Conservation (phyloP, 352 stramenopile species). For the Phytophthora kernoviae region DNA sequence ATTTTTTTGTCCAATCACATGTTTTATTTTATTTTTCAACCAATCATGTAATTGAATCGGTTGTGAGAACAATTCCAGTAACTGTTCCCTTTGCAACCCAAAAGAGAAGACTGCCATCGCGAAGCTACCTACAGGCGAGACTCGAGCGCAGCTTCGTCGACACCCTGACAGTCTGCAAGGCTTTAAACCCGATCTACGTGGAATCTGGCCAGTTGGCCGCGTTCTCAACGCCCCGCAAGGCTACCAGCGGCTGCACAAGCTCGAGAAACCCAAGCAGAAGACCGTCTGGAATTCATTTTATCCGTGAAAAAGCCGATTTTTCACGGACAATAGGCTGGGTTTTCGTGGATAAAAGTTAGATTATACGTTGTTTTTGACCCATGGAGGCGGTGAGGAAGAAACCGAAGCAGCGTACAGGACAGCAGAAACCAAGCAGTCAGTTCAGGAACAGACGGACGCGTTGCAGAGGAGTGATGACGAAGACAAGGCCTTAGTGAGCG, state of each 20-base stretch:
- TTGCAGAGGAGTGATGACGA: conserved; percentile 14
- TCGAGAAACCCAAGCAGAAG: conserved; percentile 4
- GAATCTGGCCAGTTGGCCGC: background rate
- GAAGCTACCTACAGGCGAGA: conserved; percentile 17
- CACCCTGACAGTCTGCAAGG: background rate
- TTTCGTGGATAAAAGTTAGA: conserved; percentile 21
- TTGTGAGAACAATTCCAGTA: background rate
- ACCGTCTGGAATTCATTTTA: background rate
- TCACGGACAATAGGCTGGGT: conserved; percentile 26
- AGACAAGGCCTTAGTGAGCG: conserved; percentile 5
- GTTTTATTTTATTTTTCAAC: no score
- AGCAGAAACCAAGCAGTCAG: conserved; percentile 1
- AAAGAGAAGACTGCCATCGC: conserved; percentile 21
- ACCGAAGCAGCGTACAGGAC: conserved; percentile 10
- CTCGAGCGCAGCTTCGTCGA: background rate
- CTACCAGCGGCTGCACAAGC: conserved; percentile 14
- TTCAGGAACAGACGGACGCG: conserved; percentile 1
- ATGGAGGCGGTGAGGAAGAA: conserved; percentile 34
- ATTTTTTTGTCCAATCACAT: no score
- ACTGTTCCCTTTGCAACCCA: conserved; percentile 13
- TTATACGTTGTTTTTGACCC: conserved; percentile 23
- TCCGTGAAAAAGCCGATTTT: conserved; percentile 5
- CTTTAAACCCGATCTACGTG: background rate
- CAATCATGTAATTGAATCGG: no score
- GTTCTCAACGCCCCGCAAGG: conserved; percentile 4